Evolutionary conservation across 1,139 yeast species (phyloP).

Genomic region (Zygosaccharomyces sapae): DNA sequence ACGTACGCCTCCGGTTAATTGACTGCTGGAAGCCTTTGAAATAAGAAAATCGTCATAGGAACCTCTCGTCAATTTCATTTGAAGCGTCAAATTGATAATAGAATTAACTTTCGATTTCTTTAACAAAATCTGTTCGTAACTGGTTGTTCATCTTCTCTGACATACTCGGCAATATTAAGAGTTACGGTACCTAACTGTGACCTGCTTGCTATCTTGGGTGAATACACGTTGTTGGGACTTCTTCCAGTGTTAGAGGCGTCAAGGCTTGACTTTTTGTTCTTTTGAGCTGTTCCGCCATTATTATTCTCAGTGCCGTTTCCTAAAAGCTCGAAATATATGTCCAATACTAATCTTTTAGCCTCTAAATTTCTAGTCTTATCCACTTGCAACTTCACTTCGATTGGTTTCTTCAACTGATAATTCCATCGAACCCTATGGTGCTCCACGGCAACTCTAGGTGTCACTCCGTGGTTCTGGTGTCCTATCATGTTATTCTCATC

Average conservation of each 20-base stretch:
- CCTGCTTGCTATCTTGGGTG: constrained; percentile 35
- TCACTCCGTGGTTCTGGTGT: constrained; percentile 29
- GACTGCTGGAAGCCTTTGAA: constrained; percentile 20
- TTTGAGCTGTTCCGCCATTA: constrained; percentile 2
- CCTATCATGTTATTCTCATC: constrained; percentile 12
- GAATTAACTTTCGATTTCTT: constrained; percentile 81
- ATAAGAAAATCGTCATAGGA: constrained; percentile 32
- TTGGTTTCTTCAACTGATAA: constrained; percentile 37
- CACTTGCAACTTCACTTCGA: constrained; percentile 42
- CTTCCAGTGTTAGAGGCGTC: constrained; percentile 7
- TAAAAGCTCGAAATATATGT: constrained; percentile 38
- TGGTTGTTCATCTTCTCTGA: constrained; percentile 50
- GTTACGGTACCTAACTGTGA: constrained; percentile 60
- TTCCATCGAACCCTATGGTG: constrained; percentile 52
- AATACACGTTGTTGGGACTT: constrained; percentile 16
- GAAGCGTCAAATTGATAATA: constrained; percentile 52
- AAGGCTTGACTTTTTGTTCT: constrained; percentile 7
- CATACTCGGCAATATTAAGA: constrained; percentile 69
- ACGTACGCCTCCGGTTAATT: constrained; percentile 24
- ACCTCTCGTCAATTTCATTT: constrained; percentile 46
- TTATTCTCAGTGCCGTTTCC: constrained; percentile 7
- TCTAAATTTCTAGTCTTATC: constrained; percentile 38
- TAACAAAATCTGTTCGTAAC: constrained; percentile 58
- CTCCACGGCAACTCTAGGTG: constrained; percentile 40
- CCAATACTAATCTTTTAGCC: constrained; percentile 38